These are phyloP conservation scores for Stagonosporopsis vannaccii DNA, from an alignment of 2,329 filamentous ascomycete genomes.

Conservation along the genomic window DNA sequence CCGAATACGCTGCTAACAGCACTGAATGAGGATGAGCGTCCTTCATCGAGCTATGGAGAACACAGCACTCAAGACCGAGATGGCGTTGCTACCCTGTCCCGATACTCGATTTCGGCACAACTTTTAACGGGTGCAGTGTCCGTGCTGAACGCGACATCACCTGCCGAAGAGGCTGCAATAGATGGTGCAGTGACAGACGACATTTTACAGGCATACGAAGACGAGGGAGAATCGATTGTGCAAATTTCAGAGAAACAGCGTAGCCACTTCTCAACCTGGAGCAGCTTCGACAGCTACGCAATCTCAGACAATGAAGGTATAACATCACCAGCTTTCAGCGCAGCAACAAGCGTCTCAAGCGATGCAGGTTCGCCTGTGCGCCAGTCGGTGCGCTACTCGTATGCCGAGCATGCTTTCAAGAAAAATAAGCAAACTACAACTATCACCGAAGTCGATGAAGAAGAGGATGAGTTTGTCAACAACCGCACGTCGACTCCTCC, in stretches of 20 bases:
- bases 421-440: constrained; percentile 17
- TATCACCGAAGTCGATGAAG: constrained; percentile 4
- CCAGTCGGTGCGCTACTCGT: constrained; percentile 31
- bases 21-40: constrained; percentile 30
- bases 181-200: constrained; percentile 9
- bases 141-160: background rate
- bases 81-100: constrained; percentile 41
- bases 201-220: constrained; percentile 25
- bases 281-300: constrained; percentile 33
- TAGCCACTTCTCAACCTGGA: constrained; percentile 47
- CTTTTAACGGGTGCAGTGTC: constrained; percentile 33
- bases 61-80: constrained; percentile 33
- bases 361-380: constrained; percentile 32
- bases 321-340: constrained; percentile 45
- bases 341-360: constrained; percentile 41
- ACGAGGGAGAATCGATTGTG: constrained; percentile 21
- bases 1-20: constrained; percentile 25
- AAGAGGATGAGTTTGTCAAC: constrained; percentile 4
- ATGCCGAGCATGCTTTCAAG: constrained; percentile 21
- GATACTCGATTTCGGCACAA: constrained; percentile 39
- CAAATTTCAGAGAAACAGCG: constrained; percentile 28
- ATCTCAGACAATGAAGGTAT: constrained; percentile 37
- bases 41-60: constrained; percentile 40
- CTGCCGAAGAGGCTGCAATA: constrained; percentile 5
- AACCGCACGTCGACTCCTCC: constrained; percentile 30